Conservation (phyloP, 2,329 filamentous ascomycete genomes). For the Fusarium sp. region DNA sequence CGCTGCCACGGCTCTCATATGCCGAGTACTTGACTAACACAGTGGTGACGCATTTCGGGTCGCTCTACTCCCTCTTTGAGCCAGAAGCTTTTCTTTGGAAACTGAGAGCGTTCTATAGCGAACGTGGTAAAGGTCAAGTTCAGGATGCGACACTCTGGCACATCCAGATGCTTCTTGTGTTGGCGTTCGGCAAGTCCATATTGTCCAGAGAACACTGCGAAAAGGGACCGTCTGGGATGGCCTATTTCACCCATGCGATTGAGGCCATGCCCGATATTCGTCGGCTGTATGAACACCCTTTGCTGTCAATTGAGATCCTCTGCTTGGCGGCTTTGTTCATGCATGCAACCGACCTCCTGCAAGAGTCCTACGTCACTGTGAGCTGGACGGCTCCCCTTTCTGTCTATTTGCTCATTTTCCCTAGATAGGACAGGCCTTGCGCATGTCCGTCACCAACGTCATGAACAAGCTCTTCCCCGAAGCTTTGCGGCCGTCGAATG, state of each 20-base stretch:
- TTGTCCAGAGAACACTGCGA: slow-evolving; percentile 35
- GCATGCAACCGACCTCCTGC: slow-evolving; percentile 34
- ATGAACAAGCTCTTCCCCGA: slow-evolving; percentile 33
- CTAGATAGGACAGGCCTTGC: slow-evolving; percentile 33
- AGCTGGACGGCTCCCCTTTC: not conserved
- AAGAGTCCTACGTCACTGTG: slow-evolving; percentile 36
- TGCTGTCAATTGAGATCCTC: slow-evolving; percentile 35
- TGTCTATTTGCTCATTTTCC: not conserved
- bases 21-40: slow-evolving; percentile 35
- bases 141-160: slow-evolving; percentile 27
- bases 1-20: slow-evolving; percentile 28
- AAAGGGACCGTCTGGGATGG: slow-evolving; percentile 32
- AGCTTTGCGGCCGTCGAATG: slow-evolving; percentile 20
- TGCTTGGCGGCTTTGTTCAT: slow-evolving; percentile 34
- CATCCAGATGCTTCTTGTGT: slow-evolving; percentile 34
- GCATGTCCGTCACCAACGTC: slow-evolving; percentile 29
- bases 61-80: slow-evolving; percentile 32
- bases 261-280: slow-evolving; percentile 35
- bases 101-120: slow-evolving; percentile 24
- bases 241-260: slow-evolving; percentile 30
- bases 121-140: not conserved
- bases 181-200: slow-evolving; percentile 34
- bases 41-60: slow-evolving; percentile 30
- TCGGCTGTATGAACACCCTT: slow-evolving; percentile 27
- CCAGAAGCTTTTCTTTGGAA: slow-evolving; percentile 9